These are phyloP conservation scores for Colletotrichum truncatum DNA, from an alignment of 2,329 filamentous ascomycete species.

Conservation along the genomic window DNA sequence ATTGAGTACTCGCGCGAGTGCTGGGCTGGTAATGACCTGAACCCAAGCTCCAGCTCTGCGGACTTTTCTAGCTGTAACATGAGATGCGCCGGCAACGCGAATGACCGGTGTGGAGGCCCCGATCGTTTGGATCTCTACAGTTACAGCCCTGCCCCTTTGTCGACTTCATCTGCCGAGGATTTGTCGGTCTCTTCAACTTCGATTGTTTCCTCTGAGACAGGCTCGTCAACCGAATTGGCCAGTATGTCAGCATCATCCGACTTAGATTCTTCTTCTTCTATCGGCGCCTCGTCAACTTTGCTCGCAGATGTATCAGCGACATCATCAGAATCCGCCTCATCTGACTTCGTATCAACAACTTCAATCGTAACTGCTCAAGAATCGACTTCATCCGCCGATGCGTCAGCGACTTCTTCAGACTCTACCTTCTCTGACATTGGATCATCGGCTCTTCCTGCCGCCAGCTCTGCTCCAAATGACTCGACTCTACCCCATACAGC, in stretches of 20 bases:
- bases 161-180: not conserved
- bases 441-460: not conserved
- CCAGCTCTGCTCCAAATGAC: not conserved
- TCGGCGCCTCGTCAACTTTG: no score
- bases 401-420: not conserved
- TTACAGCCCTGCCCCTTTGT: conserved; percentile 11
- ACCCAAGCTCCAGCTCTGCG: conserved; percentile 43
- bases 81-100: conserved; percentile 50
- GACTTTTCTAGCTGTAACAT: conserved; percentile 46
- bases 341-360: not conserved
- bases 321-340: no score
- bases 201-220: not conserved
- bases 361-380: not conserved
- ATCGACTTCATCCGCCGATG: not conserved
- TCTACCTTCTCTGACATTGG: not conserved
- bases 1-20: conserved; percentile 52
- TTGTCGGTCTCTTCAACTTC: not conserved
- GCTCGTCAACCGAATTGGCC: no score
- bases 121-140: conserved; percentile 51
- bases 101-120: conserved; percentile 50
- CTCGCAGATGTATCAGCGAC: not conserved
- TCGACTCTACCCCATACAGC: not conserved
- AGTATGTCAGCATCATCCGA: no score
- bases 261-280: no score
- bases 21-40: conserved; percentile 50